phyloP scores from a whole-genome alignment of 768 basidiomycete genomes.

The Leccinum imitatum region DNA sequence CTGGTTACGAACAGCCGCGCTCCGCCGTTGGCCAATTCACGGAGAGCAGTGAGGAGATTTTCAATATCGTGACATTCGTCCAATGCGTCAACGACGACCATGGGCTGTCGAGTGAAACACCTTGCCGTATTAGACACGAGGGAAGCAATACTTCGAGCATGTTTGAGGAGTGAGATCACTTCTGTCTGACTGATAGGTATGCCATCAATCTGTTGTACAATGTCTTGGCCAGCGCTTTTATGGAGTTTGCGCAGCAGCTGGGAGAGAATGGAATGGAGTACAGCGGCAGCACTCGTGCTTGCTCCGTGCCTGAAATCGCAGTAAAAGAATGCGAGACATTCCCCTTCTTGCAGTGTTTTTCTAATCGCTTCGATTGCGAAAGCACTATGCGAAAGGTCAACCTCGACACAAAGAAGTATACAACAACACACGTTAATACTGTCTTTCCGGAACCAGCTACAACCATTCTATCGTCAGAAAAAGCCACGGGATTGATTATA shows the following conservation, averaged over 20 bases:
- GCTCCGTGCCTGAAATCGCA: conserved; percentile 15
- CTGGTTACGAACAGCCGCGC: conserved; percentile 16
- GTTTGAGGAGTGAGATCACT: background rate
- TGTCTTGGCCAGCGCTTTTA: background rate
- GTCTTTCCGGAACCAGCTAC: conserved; percentile 21
- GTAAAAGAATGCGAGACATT: conserved; percentile 16
- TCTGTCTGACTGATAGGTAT: too few relatives aligned
- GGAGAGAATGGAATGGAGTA: conserved; percentile 15
- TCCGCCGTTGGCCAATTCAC: background rate
- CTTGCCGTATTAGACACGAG: conserved; percentile 2
- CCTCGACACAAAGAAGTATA: too few relatives aligned
- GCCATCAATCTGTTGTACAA: background rate
- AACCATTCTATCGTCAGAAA: background rate
- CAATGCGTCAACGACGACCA: conserved; percentile 19
- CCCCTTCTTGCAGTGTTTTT: background rate
- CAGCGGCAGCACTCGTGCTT: background rate
- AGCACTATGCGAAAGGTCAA: conserved; percentile 1
- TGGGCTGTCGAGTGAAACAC: background rate
- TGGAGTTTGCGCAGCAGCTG: conserved; percentile 11
- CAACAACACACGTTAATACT: conserved; percentile 11
- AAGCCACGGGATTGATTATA: background rate
- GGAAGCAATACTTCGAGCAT: background rate
- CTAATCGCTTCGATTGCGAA: background rate
- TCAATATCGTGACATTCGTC: conserved; percentile 15
- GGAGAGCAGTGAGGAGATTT: conserved; percentile 3